Base-by-base conservation (phyloP, 192 early-diverging fungal species). In the Coemansia sp. region DNA sequence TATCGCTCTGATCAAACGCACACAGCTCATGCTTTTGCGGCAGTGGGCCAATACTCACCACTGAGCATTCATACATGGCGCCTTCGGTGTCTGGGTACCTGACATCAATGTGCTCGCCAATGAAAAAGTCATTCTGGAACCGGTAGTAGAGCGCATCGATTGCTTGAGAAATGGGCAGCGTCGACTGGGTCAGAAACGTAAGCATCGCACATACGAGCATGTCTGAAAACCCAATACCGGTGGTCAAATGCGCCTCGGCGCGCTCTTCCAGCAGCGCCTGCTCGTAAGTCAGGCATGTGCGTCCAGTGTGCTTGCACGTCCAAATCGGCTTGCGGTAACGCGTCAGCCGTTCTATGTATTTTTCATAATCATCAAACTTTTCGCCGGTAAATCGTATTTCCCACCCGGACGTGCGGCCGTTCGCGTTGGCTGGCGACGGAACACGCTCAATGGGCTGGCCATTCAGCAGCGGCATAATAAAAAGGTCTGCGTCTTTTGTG, bases 171-270 rank as follows among this genome's bases (percentile, higher is more conserved):
- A 81, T 74, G 2, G 72, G 50, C 56, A 74, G 36, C 36, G 58
- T 68, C 12, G 68, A 72, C 25, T 81, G 73, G 62, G 66, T 74
- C 36, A 81, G 53, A 44, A 82, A 81, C 36, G 57, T 63, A 10
- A 82, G 68, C 70, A 75, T 80, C 25, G 70, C 67, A 58, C 70
- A 70, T 14, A 75, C 36, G 1, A 84, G 61, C 61, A 23, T 79
- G 74, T 76, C 87, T 84, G 93, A 88, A 63, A 90, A 93, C 56
- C 93, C 92, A 25, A 90, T 84, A 21, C 89, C 87, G 37, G 87
- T 83, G 1, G 86, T 71, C 42, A 77, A 70, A 14, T 86, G 83
- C 49, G 81, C 79, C 47, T 86, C 86, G 11, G 84, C 83, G 9
- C 82, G 75, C 64, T 97, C 95, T 12, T 85, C 89, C 37, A 86